Percentiles rank a stretch among this genome's conserved stretches.
Evolutionary conservation across 1,284 basidiomycete species (phyloP).

Genomic region (Cutaneotrichosporon daszewskae): DNA sequence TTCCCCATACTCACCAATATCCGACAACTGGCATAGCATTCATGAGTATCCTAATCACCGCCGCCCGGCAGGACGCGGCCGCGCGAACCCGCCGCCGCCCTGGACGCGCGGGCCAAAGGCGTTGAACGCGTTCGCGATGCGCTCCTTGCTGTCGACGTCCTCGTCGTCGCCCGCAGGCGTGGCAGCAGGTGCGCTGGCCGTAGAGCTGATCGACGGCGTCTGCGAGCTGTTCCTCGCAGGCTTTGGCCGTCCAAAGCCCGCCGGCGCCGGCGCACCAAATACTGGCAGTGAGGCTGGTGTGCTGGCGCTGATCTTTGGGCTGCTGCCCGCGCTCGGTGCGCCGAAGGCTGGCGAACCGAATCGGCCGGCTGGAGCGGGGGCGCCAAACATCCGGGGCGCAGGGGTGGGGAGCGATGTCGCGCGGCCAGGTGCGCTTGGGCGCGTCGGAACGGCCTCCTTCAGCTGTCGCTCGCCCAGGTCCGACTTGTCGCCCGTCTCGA

Average conservation of each 20-base stretch:
- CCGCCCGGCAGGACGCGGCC: slow-evolving; percentile 41
- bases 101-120: slow-evolving; percentile 45
- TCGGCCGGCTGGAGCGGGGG: slow-evolving; percentile 18
- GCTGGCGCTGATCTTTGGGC: slow-evolving; percentile 19
- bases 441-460: slow-evolving; percentile 20
- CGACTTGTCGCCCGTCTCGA: slow-evolving; percentile 73
- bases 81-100: slow-evolving; percentile 33
- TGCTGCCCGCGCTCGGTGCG: slow-evolving; percentile 18
- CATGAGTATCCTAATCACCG: no score
- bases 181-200: background rate
- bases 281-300: slow-evolving; percentile 22
- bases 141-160: slow-evolving; percentile 36
- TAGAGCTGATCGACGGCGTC: background rate
- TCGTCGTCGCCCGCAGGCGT: slow-evolving; percentile 19
- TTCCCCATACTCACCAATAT: no score
- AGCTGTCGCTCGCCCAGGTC: slow-evolving; percentile 58
- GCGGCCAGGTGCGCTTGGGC: slow-evolving; percentile 6
- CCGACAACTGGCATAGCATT: no score
- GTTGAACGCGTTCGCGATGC: slow-evolving; percentile 41
- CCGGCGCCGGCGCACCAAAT: slow-evolving; percentile 14
- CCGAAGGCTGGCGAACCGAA: slow-evolving; percentile 15
- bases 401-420: slow-evolving; percentile 7
- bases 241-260: slow-evolving; percentile 7
- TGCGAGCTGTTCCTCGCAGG: background rate
- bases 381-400: slow-evolving; percentile 9